These are phyloP conservation scores for Pythium biforme DNA, from an alignment of 352 stramenopile species.

Conservation along the genomic window DNA sequence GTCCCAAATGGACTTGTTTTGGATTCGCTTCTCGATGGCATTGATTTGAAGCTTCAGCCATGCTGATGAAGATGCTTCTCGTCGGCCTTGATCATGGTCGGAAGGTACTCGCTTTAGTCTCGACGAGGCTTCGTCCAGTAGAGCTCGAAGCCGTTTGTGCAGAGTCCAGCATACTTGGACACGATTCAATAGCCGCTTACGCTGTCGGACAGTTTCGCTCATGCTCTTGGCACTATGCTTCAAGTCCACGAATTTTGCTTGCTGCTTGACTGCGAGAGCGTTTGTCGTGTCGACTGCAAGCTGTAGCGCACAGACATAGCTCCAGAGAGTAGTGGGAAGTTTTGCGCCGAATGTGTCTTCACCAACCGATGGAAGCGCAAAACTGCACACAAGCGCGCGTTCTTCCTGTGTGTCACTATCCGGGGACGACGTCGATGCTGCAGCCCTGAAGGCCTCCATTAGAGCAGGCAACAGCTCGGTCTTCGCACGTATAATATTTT, in stretches of 20 bases:
- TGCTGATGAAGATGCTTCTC: background rate
- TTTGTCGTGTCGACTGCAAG: conserved; percentile 18
- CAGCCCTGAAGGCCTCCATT: background rate
- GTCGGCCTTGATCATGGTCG: background rate
- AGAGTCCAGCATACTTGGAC: conserved; percentile 49
- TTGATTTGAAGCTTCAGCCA: conserved; percentile 25
- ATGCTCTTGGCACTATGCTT: background rate
- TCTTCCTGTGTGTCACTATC: conserved; percentile 16
- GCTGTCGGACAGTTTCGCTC: conserved; percentile 11
- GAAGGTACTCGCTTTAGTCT: conserved; percentile 8
- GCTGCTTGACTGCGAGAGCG: conserved; percentile 8
- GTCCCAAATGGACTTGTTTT: background rate
- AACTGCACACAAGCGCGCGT: conserved; percentile 45
- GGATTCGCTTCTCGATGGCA: conserved; percentile 7
- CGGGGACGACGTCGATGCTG: background rate
- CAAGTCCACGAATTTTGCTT: background rate
- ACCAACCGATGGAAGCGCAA: conserved; percentile 35
- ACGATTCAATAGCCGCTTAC: conserved; percentile 26
- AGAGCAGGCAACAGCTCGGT: conserved; percentile 8
- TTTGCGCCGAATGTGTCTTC: conserved; percentile 10
- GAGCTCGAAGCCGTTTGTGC: conserved; percentile 37
- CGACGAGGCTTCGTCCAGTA: conserved; percentile 33
- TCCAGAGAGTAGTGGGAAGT: conserved; percentile 19
- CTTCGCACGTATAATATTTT: conserved; percentile 14
- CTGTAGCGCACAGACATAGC: conserved; percentile 23